These are phyloP conservation scores for Gonapodya sp. DNA, from an alignment of 192 early-diverging fungal genomes.

Conservation along the genomic window DNA sequence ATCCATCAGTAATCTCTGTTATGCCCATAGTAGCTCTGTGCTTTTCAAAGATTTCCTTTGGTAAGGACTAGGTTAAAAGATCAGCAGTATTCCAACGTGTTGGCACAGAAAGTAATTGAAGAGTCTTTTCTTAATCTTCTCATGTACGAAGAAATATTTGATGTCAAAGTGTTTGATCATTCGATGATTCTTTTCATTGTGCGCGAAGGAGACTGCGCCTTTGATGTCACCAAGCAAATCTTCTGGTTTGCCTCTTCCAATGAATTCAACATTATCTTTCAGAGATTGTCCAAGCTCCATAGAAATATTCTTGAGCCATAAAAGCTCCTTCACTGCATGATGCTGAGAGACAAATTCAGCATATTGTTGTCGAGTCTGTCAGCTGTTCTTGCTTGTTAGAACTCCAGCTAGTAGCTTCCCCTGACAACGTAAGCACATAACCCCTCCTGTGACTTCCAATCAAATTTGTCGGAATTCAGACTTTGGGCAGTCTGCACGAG, in stretches of 20 bases:
- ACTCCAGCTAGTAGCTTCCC: constrained; percentile 14
- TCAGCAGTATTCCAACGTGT: constrained; percentile 20
- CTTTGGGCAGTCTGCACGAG: background rate
- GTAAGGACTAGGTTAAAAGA: constrained; percentile 19
- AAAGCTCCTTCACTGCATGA: constrained; percentile 11
- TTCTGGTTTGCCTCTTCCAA: background rate
- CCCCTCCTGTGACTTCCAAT: constrained; percentile 16
- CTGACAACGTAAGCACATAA: constrained; percentile 16
- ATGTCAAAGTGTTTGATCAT: constrained; percentile 27
- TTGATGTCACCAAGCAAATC: constrained; percentile 14
- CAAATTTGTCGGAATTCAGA: constrained; percentile 4
- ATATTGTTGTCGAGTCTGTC: constrained; percentile 16
- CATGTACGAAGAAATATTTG: constrained; percentile 19
- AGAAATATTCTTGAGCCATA: constrained; percentile 15
- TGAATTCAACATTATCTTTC: background rate
- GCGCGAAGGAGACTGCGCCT: constrained; percentile 10
- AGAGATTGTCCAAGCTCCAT: constrained; percentile 9
- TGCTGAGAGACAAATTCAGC: constrained; percentile 14
- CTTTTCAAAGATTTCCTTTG: constrained; percentile 8
- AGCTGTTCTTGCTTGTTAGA: constrained; percentile 14
- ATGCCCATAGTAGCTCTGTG: constrained; percentile 10
- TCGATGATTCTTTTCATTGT: constrained; percentile 18
- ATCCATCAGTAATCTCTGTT: background rate
- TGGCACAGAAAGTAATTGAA: constrained; percentile 13
- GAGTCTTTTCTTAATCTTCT: constrained; percentile 13